Base-by-base conservation (phyloP, 2,329 filamentous ascomycete species). In the Fusarium siculi region DNA sequence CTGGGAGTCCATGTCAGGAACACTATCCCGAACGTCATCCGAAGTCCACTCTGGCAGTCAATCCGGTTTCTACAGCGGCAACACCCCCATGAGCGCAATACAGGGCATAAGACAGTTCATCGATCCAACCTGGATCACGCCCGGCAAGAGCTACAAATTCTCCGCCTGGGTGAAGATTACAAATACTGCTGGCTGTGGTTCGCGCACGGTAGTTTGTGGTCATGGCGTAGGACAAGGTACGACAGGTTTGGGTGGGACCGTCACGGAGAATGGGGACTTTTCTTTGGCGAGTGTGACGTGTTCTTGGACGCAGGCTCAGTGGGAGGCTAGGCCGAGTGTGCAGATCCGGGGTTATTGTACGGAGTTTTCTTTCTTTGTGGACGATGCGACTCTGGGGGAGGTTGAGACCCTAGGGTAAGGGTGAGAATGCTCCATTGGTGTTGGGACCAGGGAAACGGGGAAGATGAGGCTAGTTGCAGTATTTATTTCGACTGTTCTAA, bases 291-390 rank as follows among this genome's bases (percentile, higher is more conserved):
- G 44, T n/a, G 39, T 66, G 28, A 60, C 46, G 9, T 67, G 61
- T 15, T 39, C 52, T 32, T 67, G 62, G 64, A 52, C 61, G 14
- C 62, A 67, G 32, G n/a, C 25, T 7, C 23, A 47, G 18, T 66
- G 36, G 44, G 39, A 66, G 18, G 46, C 34, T 21, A 14, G 46
- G 1, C n/a, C 62, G 9, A 60, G 39, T 47, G 37, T 66, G 21
- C 61, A 36, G 28, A 40, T 57, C 7, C 18, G n/a, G 23, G 2
- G 40, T n/a, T 25, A 14, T 18, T 57, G 30, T 4, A 18, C 19
- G 9, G 8, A 4, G 2, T 3, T 57, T 49, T 25, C n/a, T 28
- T 34, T 57, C 30, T 11, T 28, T 15, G 7, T 57, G 25, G 54
- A 57, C 9, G 40, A 49, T 34, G 40, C 32, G 19, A 9, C 23